Conservation (phyloP, 305 asterid species). For the Fraxinus velutina region DNA sequence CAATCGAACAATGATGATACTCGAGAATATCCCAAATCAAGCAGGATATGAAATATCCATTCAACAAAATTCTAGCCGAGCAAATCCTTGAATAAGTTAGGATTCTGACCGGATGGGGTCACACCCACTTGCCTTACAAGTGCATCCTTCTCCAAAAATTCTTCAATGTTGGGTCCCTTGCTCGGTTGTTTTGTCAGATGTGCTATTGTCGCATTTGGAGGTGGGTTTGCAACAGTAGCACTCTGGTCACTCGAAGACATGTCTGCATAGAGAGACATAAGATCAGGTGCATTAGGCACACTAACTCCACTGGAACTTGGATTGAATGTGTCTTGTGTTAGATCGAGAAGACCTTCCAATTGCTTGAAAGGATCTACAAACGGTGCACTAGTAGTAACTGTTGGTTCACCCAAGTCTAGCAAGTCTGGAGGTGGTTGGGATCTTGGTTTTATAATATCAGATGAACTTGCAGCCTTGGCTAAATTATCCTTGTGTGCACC, state of each 20-base stretch:
- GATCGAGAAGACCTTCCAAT: constrained; percentile 82
- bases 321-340: constrained; percentile 44
- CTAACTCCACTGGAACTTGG: constrained; percentile 34
- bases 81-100: constrained; percentile 77
- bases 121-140: constrained; percentile 90
- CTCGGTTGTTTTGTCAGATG: constrained; percentile 33
- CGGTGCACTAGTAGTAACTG: constrained; percentile 39
- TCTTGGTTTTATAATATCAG: constrained; percentile 34
- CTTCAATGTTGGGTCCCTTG: constrained; percentile 75
- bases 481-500: constrained; percentile 44
- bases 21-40: constrained; percentile 1
- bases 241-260: constrained; percentile 44
- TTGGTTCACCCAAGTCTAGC: constrained; percentile 80
- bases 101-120: constrained; percentile 79
- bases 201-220: constrained; percentile 29
- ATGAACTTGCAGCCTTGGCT: constrained; percentile 30
- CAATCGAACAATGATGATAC: background rate
- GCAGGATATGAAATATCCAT: background rate
- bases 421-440: constrained; percentile 75
- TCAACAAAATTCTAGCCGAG: constrained; percentile 45
- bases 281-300: constrained; percentile 46
- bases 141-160: constrained; percentile 78
- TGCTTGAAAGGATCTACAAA: constrained; percentile 78
- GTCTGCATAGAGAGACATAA: constrained; percentile 58
- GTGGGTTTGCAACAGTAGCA: constrained; percentile 22